Evolutionary conservation across 164 flowering plant genomes (phyloP).

Genomic region (Vitis vinifera): ASM3070453v1 NC_081818.1:28913501-28914000

Average conservation of each 20-base stretch:
- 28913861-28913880: conserved; percentile 77
- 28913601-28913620: background rate
- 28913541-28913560: background rate
- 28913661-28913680: conserved; percentile 26
- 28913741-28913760: conserved; percentile 80
- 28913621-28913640: background rate
- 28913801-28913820: background rate
- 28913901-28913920: conserved; percentile 50
- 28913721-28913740: conserved; percentile 91
- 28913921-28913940: conserved; percentile 68
- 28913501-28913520: background rate
- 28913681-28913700: conserved; percentile 80
- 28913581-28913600: background rate
- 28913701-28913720: conserved; percentile 70
- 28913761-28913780: conserved; percentile 20
- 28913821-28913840: conserved; percentile 2
- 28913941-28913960: conserved; percentile 72
- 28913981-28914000: background rate
- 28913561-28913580: background rate
- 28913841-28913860: conserved; percentile 47
- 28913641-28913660: conserved; percentile 1
- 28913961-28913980: conserved; percentile 1
- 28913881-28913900: conserved; percentile 60
- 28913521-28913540: background rate
- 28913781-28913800: background rate